These are phyloP conservation scores for Hypoxylon fuscum DNA, from an alignment of 495 filamentous ascomycete genomes.

Conservation along the genomic window DNA sequence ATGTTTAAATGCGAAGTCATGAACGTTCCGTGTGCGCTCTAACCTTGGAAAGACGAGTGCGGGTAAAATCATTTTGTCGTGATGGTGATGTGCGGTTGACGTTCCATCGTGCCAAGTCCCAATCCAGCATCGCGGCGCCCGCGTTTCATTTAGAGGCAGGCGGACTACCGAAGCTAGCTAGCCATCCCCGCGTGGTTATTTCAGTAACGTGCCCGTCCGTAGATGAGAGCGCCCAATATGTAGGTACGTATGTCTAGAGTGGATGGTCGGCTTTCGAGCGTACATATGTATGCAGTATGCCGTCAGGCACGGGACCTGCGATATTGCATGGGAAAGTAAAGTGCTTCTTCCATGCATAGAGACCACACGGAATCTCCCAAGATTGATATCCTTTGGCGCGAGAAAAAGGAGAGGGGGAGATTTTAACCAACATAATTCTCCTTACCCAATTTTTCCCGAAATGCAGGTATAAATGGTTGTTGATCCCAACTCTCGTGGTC, in stretches of 20 bases:
- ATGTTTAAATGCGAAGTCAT: too few relatives aligned
- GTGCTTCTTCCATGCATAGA: background rate
- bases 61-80: conserved; percentile 38
- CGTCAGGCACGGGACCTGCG: conserved; percentile 38
- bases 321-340: conserved; percentile 3
- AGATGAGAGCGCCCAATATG: background rate
- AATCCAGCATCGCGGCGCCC: conserved; percentile 24
- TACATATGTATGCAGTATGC: conserved; percentile 23
- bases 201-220: conserved; percentile 7
- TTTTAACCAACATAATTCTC: conserved; percentile 3
- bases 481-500: conserved; percentile 24
- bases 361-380: background rate
- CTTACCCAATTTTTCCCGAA: conserved; percentile 32
- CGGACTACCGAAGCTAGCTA: conserved; percentile 13
- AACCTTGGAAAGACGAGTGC: conserved; percentile 17
- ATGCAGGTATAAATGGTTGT: conserved; percentile 24
- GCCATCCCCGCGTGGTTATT: conserved; percentile 11
- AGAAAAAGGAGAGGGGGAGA: background rate
- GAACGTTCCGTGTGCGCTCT: too few relatives aligned
- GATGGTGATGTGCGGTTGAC: background rate
- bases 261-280: background rate
- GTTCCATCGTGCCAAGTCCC: background rate
- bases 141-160: conserved; percentile 30
- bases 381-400: conserved; percentile 4
- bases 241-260: background rate